Conservation (phyloP, 805 yeast genomes). For the Cyberlindnera nakhonratchasimensis region DNA sequence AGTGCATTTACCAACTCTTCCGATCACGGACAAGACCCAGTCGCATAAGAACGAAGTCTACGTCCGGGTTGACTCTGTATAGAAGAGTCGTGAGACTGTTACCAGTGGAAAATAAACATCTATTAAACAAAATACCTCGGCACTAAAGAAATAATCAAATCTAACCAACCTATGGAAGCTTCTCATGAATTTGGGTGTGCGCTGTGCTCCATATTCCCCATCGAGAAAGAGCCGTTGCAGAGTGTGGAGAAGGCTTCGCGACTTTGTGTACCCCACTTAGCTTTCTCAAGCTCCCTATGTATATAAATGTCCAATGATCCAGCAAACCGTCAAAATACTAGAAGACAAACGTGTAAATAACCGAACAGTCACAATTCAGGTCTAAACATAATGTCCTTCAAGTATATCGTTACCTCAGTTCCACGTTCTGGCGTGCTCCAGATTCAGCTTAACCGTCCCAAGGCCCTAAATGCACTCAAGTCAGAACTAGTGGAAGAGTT, state of each 20-base stretch:
- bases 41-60: constrained; percentile 29
- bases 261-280: background rate
- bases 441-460: constrained; percentile 28
- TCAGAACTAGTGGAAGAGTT: constrained; percentile 21
- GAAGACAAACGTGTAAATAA: too few relatives aligned
- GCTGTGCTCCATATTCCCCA: constrained; percentile 1
- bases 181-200: too few relatives aligned
- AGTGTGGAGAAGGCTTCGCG: constrained; percentile 1
- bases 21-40: constrained; percentile 34
- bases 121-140: background rate
- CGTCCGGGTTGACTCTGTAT: constrained; percentile 5
- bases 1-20: constrained; percentile 52
- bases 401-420: constrained; percentile 19
- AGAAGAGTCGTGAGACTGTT: too few relatives aligned
- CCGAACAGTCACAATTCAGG: too few relatives aligned
- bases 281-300: background rate
- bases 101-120: too few relatives aligned
- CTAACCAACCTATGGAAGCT: too few relatives aligned
- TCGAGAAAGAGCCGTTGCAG: constrained; percentile 1
- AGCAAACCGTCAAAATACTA: too few relatives aligned
- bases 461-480: constrained; percentile 27
- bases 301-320: too few relatives aligned
- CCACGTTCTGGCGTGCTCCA: constrained; percentile 26
- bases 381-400: constrained; percentile 17
- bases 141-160: too few relatives aligned